Percentiles rank a stretch among this genome's conserved stretches.
Conservation (phyloP, 257 asterid species). For the Solanum lycopersicoides region DNA sequence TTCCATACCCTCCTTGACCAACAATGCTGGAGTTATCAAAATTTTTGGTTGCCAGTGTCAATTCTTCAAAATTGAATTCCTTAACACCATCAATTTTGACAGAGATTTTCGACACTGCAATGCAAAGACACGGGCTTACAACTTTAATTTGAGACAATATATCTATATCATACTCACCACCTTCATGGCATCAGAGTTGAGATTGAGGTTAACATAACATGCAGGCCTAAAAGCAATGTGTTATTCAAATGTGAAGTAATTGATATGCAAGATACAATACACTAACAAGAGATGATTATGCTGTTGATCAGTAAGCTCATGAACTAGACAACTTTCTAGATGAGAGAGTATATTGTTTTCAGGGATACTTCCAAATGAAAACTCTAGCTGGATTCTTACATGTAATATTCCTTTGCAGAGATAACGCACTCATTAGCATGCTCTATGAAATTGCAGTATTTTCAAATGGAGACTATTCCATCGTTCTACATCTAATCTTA, state of each 20-base stretch:
- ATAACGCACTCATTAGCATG: not conserved
- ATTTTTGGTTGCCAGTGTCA: conserved; percentile 58
- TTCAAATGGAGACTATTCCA: not conserved
- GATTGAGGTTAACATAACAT: not conserved
- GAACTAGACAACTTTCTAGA: not conserved
- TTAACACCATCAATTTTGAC: conserved; percentile 80
- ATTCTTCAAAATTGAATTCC: conserved; percentile 55
- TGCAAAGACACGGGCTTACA: not conserved
- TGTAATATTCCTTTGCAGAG: not conserved
- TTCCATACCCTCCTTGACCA: conserved; percentile 98
- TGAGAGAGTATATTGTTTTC: not conserved
- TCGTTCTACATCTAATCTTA: not conserved
- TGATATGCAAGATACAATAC: not conserved
- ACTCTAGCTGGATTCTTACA: not conserved
- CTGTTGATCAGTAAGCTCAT: not conserved
- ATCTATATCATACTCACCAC: not conserved
- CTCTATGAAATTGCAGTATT: not conserved
- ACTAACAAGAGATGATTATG: not conserved
- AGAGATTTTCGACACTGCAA: conserved; percentile 69
- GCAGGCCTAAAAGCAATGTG: not conserved
- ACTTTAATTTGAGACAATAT: not conserved
- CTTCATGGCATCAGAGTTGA: not conserved
- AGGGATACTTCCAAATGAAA: not conserved
- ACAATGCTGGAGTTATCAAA: conserved; percentile 50
- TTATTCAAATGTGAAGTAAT: not conserved